Evolutionary conservation across 164 flowering plant species (phyloP).

Genomic region (Vitis riparia): DNA sequence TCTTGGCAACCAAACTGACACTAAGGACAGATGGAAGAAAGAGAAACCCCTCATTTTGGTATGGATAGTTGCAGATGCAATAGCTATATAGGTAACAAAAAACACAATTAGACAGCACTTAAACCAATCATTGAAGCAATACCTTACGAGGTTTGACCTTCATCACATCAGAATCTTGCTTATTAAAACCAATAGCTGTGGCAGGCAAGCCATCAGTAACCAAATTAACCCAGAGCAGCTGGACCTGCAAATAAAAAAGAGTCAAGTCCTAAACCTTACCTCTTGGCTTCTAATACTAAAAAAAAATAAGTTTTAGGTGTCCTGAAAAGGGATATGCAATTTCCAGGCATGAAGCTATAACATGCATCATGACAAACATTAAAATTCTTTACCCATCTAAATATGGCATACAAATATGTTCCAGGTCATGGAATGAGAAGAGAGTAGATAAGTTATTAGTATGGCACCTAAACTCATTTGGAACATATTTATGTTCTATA

Average conservation of each 20-base stretch:
- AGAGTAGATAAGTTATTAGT: neutral
- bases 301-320: neutral
- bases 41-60: no score
- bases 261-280: conserved; percentile 1
- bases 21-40: no score
- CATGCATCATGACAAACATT: no score
- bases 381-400: neutral
- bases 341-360: no score
- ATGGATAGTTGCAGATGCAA: no score
- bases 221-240: conserved; percentile 95
- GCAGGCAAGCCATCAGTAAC: conserved; percentile 99
- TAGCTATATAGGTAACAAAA: neutral
- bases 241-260: conserved; percentile 61
- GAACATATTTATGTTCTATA: neutral
- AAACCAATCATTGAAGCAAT: neutral
- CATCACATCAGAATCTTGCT: conserved; percentile 97
- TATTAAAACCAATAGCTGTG: conserved; percentile 98
- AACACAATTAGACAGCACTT: neutral
- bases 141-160: conserved; percentile 97
- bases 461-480: neutral
- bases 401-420: neutral
- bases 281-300: neutral
- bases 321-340: no score
- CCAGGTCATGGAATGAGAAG: neutral
- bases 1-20: no score